Base-by-base conservation (phyloP, 2,329 filamentous ascomycete species). In the Sclerotinia trifoliorum region DNA sequence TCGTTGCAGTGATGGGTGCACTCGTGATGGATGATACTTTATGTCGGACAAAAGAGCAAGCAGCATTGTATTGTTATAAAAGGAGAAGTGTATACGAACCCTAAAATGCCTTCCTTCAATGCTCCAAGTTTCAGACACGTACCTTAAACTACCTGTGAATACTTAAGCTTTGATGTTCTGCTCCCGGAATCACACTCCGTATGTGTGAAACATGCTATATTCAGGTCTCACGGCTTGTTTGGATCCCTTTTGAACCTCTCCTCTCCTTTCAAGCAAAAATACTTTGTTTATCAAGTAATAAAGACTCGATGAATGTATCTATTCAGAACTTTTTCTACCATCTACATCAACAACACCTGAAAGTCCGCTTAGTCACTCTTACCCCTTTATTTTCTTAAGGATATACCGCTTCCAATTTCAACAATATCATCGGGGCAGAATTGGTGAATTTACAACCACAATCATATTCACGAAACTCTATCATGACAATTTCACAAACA, bases 401-500 rank as follows among this genome's bases (percentile, higher is more conserved):
- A 3, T 29, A 48, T 29, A 66, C 63, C 63, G 63, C 63, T 49
- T 66, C 52, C 63, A 35, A 56, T 48, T n/a, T 49, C 11, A 48
- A 60, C 6, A 15, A 5, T 15, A 35, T 65, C 19, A 21, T 13
- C 26, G 52, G 52, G 63, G 63, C 63, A 66, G 63, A 60, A 66
- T 58, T 44, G 26, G 58, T 11, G 19, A 35, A 48, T 32, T 19
- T 24, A 26, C 10, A 44, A 17, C 39, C 51, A 29, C 29, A 35
- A 65, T 29, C 52, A n/a, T 29, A 58, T 39, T 21, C 29, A 26
- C 48, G 48, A 35, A 44, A 29, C 26, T 32, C 44, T 48, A 58
- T 26, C 39, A 66, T 66, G 63, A 66, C 63, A 32, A 58, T 66
- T 13, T 39, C 63, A 35, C 24, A 46, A 66, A 29, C 63, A 46